Evolutionary conservation across 441 rosid genomes (phyloP).

Genomic region (Biscutella laevigata): DNA sequence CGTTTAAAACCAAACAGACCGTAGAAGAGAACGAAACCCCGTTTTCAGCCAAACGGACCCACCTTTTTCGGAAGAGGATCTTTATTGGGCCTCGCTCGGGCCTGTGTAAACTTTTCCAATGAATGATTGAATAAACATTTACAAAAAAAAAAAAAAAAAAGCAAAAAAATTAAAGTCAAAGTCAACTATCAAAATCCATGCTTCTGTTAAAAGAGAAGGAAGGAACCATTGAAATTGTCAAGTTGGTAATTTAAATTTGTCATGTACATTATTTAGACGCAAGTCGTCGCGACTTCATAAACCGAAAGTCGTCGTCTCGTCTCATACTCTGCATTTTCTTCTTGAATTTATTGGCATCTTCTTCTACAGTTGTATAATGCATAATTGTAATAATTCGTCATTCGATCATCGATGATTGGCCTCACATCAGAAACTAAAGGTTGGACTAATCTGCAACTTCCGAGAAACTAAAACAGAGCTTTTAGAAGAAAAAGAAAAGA

Average conservation of each 20-base stretch:
- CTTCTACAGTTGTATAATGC: neutral
- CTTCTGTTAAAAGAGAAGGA: neutral
- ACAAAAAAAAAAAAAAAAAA: too few relatives aligned
- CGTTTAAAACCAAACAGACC: neutral
- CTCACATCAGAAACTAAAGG: neutral
- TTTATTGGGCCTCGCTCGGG: constrained; percentile 1
- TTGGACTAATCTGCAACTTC: neutral
- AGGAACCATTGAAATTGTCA: neutral
- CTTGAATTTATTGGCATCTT: neutral
- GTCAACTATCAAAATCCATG: neutral
- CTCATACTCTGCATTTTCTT: neutral
- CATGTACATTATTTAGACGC: neutral
- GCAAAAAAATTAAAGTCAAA: neutral
- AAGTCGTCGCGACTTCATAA: neutral
- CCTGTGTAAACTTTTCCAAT: too few relatives aligned
- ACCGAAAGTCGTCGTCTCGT: constrained; percentile 16
- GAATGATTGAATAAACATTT: too few relatives aligned
- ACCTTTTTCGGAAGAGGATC: neutral
- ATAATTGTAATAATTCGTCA: neutral
- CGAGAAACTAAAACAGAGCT: neutral
- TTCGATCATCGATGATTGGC: neutral
- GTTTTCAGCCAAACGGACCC: neutral
- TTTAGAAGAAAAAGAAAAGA: neutral
- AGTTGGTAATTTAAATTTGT: neutral
- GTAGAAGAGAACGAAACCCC: neutral